Base-by-base conservation (phyloP, 768 basidiomycete genomes). In the Podaxis pistillaris region DNA sequence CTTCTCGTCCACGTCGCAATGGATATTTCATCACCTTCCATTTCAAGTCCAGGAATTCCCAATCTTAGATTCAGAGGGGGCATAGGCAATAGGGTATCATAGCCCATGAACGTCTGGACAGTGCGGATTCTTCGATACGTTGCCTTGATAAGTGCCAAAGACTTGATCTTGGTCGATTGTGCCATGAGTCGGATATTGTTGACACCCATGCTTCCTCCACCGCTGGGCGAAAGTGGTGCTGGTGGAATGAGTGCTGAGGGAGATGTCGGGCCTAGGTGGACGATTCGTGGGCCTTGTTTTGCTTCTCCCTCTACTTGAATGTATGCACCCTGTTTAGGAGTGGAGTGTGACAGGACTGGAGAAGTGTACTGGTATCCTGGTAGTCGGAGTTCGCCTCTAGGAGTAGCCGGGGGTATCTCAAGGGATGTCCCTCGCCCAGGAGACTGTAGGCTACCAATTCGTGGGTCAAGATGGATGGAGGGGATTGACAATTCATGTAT, bases 41-140 rank as follows among this genome's bases (percentile, higher is more conserved):
- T 66, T 4, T 71, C 74, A 4, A 69, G 69, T 40, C 69, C 70
- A 30, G 69, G 70, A 24, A 69, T 59, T 6, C 51, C 53, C 13
- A 51, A 28, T 15, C 52, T 44, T 9, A 46, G 26, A 1, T 62
- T 40, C 33, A 64, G 70, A 33, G 68, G 64, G 8, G 79, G 79
- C 50, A 83, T 64, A 11, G 86, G 86, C 7, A 90, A 73, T 30
- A 89, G 71, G 3, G 75, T 70, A 15, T 81, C 77, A 70, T 90
- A 91, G 1, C 89, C 89, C 79, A 90, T 80, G 57, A 77, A 80
- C 12, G 75, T 76, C 72, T 90, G 89, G 24, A 88, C 86, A 2
- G 81, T 70, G 19, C 89, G 78, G 26, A 91, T 83, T 30, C 88
- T 76, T 37, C 77, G 77, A 67, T 87, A 88, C 13, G 88, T 90